These are phyloP conservation scores for Backusella psychrophila DNA, from an alignment of 192 early-diverging fungal genomes.

Conservation along the genomic window DNA sequence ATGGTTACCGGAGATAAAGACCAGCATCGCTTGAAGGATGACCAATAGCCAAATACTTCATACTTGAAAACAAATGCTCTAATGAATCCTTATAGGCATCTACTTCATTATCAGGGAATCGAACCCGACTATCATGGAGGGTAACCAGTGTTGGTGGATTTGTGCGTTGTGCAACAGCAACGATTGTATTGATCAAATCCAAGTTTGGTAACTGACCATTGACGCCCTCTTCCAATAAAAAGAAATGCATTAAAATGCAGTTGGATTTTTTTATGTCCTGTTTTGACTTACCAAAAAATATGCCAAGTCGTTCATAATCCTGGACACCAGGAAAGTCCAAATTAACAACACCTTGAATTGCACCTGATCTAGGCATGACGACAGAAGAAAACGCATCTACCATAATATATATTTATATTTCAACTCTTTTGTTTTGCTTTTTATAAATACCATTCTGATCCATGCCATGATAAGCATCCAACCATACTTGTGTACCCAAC, in stretches of 20 bases:
- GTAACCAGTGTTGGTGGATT: conserved; percentile 55
- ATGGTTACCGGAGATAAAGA: conserved; percentile 58
- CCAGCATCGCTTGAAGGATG: conserved; percentile 69
- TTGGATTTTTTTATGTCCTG: not conserved
- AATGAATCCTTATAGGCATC: conserved; percentile 44
- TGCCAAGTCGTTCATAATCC: conserved; percentile 62
- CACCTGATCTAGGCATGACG: conserved; percentile 62
- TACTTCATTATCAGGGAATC: conserved; percentile 27
- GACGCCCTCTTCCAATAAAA: conserved; percentile 59
- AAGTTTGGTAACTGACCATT: conserved; percentile 92
- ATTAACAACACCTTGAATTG: conserved; percentile 83
- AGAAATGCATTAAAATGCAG: not conserved
- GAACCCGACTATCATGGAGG: conserved; percentile 49
- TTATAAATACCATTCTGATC: conserved; percentile 18
- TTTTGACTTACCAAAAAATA: conserved; percentile 62
- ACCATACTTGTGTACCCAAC: conserved; percentile 80
- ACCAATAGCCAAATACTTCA: conserved; percentile 67
- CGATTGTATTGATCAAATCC: conserved; percentile 82
- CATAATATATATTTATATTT: not conserved
- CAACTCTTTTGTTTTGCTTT: not conserved
- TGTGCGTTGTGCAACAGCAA: conserved; percentile 46
- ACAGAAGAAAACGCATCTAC: conserved; percentile 25
- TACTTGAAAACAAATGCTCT: conserved; percentile 48
- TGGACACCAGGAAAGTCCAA: conserved; percentile 77
- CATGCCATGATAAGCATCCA: conserved; percentile 85